Base-by-base conservation (phyloP, 371 early-diverging fungal species). In the Mucor saturninus region DNA sequence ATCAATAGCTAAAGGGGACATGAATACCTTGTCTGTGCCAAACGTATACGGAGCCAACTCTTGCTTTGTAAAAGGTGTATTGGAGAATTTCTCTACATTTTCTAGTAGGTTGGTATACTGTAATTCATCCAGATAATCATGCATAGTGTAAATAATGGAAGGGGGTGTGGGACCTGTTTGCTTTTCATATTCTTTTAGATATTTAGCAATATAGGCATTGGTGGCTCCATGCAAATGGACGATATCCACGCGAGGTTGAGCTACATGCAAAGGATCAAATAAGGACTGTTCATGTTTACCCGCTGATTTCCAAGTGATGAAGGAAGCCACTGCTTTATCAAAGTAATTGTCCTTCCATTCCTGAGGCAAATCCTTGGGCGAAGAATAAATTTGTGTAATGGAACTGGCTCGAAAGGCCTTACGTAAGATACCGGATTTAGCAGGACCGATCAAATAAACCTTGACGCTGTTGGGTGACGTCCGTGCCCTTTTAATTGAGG, bases 271-370 rank as follows among this genome's bases (percentile, higher is more conserved):
- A 1, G 81, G 76, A 3, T 83, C 85, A 74, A 88, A 87, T 9
- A 84, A 64, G 0, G 88, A 79, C 38, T 83, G 72, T 46, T 88
- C 88, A 28, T 83, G 69, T 42, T 71, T 71, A 10, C 73, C 73
- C n/a, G 81, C 75, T 1, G 77, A 69, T 45, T 78, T 78, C 62
- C 80, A 76, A 29, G 76, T 68, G 29, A 89, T 66, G 65, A 89
- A 84, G 0, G 79, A 69, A 0, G 87, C 82, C 0, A 74, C 84
- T 4, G 87, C 89, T 62, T 89, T 89, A 30, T 65, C 62, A 61
- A 89, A 89, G 51, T 81, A 89, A 6, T 83, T 83, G 62, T 89
- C 86, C 56, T 75, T 81, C 87, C 89, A 89, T 60, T 89, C 89
- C 30, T 68, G 74, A 0, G 86, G 85, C 21, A 89, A 61, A n/a